Percentiles rank a stretch among this genome's conserved stretches.
phyloP scores from a whole-genome alignment of 805 yeast genomes.

The Nakazawaea ambrosiae region DNA sequence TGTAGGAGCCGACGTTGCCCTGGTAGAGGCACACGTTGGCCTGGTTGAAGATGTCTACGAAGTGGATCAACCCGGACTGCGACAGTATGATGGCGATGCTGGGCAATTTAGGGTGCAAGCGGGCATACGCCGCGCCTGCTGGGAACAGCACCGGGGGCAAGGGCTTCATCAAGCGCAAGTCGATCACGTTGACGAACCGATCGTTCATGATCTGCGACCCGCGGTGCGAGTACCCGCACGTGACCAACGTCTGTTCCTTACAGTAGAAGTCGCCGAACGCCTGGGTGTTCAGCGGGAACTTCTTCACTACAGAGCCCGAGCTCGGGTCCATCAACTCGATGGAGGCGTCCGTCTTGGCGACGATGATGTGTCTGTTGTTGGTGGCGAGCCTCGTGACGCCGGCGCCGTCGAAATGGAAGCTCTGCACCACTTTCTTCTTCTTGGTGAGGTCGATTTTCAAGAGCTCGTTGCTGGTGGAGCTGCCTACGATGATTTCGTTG shows the following conservation, averaged over 20 bases:
- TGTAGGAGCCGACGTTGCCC: conserved; percentile 42
- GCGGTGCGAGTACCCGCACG: conserved; percentile 75
- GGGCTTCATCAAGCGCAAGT: conserved; percentile 63
- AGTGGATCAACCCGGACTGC: conserved; percentile 73
- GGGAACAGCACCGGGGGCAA: conserved; percentile 81
- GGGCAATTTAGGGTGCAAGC: conserved; percentile 82
- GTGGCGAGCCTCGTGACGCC: conserved; percentile 42
- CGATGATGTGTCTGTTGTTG: conserved; percentile 43
- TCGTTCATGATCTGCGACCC: conserved; percentile 56
- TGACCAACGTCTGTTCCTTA: conserved; percentile 58
- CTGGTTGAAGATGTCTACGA: conserved; percentile 80
- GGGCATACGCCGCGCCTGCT: conserved; percentile 79
- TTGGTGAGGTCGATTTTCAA: conserved; percentile 33
- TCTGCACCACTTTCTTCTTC: conserved; percentile 27
- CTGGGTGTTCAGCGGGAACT: conserved; percentile 55
- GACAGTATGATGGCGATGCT: conserved; percentile 72
- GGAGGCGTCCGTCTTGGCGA: conserved; percentile 55
- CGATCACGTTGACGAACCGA: conserved; percentile 79
- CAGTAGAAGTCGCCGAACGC: conserved; percentile 58
- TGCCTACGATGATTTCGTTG: conserved; percentile 38
- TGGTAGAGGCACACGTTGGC: conserved; percentile 58
- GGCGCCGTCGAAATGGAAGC: conserved; percentile 31
- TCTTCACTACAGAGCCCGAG: conserved; percentile 36
- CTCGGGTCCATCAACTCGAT: conserved; percentile 60
- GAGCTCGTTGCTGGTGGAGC: conserved; percentile 27